Conservation (phyloP, 2,329 filamentous ascomycete species). For the Trichocomaceae sp. region DNA sequence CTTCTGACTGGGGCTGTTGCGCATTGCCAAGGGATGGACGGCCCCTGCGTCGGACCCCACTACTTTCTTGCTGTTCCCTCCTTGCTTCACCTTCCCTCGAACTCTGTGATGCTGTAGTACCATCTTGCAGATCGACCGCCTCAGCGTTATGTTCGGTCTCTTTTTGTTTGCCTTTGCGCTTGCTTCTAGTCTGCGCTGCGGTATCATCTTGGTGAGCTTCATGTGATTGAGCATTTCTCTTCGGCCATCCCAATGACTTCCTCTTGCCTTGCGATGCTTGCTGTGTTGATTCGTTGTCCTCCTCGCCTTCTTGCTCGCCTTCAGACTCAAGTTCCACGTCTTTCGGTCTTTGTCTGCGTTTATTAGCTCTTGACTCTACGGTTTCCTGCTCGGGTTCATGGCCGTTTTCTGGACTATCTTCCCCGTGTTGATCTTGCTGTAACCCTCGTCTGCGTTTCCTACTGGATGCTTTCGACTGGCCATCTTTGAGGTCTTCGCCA, state of each 20-base stretch:
- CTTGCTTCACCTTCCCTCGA: background rate
- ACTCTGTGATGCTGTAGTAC: background rate
- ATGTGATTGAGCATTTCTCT: constrained; percentile 6
- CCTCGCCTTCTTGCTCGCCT: background rate
- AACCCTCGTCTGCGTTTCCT: constrained; percentile 1
- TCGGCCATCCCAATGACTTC: constrained; percentile 1
- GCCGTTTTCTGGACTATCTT: background rate
- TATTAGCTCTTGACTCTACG: background rate
- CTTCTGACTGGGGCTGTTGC: constrained; percentile 13
- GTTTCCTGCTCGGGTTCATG: background rate
- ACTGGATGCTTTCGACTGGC: background rate
- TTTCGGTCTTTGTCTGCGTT: background rate
- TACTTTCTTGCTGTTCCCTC: constrained; percentile 9
- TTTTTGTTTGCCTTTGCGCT: constrained; percentile 13
- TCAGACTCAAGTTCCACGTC: background rate
- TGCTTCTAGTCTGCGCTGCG: constrained; percentile 9
- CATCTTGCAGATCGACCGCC: background rate
- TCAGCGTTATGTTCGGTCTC: background rate
- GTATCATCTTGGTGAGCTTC: background rate
- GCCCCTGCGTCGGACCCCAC: constrained; percentile 5
- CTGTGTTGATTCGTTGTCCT: background rate
- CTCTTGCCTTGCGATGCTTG: constrained; percentile 7
- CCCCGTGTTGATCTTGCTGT: background rate
- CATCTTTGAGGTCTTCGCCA: background rate
- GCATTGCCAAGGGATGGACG: constrained; percentile 8